These are phyloP conservation scores for Fonsecaea erecta DNA, from an alignment of 2,329 filamentous ascomycete species.

Conservation along the genomic window DNA sequence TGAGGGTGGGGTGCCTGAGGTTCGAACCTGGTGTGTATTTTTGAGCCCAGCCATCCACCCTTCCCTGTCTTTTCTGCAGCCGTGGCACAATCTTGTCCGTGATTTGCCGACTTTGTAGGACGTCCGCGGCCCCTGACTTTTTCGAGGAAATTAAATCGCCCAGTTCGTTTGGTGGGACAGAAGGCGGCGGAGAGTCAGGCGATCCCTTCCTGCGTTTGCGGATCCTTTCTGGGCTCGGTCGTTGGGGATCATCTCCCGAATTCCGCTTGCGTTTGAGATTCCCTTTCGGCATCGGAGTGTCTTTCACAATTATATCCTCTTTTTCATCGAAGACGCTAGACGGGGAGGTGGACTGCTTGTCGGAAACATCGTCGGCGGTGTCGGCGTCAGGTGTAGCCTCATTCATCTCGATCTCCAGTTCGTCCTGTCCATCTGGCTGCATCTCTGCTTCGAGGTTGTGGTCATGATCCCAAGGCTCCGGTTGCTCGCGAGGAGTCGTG, in stretches of 20 bases:
- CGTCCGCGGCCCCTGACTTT: not conserved
- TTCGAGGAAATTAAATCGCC: constrained; percentile 4
- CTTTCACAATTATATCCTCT: constrained; percentile 11
- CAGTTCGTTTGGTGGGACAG: constrained; percentile 20
- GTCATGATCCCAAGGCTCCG: not conserved
- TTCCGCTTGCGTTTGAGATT: constrained; percentile 28
- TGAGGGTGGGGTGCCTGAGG: constrained; percentile 27
- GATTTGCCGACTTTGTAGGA: constrained; percentile 11
- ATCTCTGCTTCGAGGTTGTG: not conserved
- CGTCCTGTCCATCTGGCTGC: not conserved
- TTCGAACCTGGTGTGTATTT: constrained; percentile 21
- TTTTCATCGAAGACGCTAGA: constrained; percentile 22
- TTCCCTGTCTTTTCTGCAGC: constrained; percentile 25
- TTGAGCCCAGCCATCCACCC: constrained; percentile 31
- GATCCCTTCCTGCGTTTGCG: constrained; percentile 22
- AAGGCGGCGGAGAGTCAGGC: constrained; percentile 21
- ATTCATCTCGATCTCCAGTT: not conserved
- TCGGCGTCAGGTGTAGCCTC: not conserved
- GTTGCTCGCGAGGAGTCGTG: constrained; percentile 6
- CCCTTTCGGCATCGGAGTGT: constrained; percentile 12
- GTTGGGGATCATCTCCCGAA: not conserved
- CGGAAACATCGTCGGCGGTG: constrained; percentile 4
- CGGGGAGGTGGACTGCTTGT: constrained; percentile 9
- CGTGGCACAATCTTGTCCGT: constrained; percentile 28
- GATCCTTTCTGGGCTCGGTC: not conserved